Conservation (phyloP, 2,329 filamentous ascomycete genomes). For the Penicillium sp. region DNA sequence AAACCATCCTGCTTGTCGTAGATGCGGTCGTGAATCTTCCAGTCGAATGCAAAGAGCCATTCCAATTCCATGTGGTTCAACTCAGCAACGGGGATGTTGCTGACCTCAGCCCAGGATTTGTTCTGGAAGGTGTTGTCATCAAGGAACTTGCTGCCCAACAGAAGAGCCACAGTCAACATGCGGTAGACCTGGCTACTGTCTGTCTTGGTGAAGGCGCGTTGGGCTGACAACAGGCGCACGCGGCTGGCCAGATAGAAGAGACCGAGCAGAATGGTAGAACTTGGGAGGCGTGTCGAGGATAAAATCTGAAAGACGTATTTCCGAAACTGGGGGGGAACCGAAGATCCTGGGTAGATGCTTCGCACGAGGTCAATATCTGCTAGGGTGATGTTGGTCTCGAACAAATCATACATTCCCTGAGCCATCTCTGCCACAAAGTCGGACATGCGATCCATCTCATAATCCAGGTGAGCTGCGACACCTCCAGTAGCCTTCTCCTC, state of each 20-base stretch:
- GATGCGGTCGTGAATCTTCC: slow-evolving; percentile 83
- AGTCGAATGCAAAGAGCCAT: slow-evolving; percentile 80
- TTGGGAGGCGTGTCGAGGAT: slow-evolving; percentile 83
- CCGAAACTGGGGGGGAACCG: slow-evolving; percentile 71
- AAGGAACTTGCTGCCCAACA: slow-evolving; percentile 91
- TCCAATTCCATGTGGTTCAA: slow-evolving; percentile 83
- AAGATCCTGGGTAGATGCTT: slow-evolving; percentile 61
- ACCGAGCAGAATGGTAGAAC: slow-evolving; percentile 84
- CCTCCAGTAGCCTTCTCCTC: slow-evolving; percentile 73
- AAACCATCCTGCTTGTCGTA: slow-evolving; percentile 69
- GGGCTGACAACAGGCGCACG: slow-evolving; percentile 68
- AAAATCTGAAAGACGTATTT: slow-evolving; percentile 92
- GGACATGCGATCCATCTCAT: slow-evolving; percentile 94
- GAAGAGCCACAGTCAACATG: slow-evolving; percentile 77
- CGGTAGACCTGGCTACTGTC: slow-evolving; percentile 75
- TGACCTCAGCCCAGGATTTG: slow-evolving; percentile 93
- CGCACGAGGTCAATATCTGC: slow-evolving; percentile 62
- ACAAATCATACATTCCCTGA: slow-evolving; percentile 65
- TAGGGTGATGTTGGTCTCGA: slow-evolving; percentile 55
- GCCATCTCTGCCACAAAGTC: slow-evolving; percentile 93
- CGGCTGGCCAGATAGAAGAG: slow-evolving; percentile 85
- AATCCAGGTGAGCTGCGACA: slow-evolving; percentile 90
- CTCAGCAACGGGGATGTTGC: slow-evolving; percentile 78
- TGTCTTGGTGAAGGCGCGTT: slow-evolving; percentile 52
- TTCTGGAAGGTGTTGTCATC: slow-evolving; percentile 99